phyloP scores from a whole-genome alignment of 345 rosid genomes.

The Sonneratia alba region DNA sequence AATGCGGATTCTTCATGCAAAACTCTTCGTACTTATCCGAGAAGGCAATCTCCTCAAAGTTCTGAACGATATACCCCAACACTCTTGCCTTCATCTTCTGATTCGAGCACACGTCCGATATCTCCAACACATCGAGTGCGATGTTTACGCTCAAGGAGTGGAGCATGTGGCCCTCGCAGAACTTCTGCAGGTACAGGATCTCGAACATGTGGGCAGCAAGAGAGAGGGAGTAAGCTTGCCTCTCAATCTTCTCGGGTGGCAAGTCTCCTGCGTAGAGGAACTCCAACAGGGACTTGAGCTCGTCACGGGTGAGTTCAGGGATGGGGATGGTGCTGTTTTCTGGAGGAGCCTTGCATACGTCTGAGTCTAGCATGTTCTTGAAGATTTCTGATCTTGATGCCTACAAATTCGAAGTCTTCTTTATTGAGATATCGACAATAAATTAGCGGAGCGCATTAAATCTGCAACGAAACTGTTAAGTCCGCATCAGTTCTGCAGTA shows the following conservation, averaged over 20 bases:
- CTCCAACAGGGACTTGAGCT: slow-evolving; percentile 63
- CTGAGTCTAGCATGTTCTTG: slow-evolving; percentile 60
- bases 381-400: slow-evolving; percentile 82
- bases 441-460: too few relatives aligned
- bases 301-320: slow-evolving; percentile 48
- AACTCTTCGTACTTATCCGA: slow-evolving; percentile 50
- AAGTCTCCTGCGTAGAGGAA: slow-evolving; percentile 71
- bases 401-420: slow-evolving; percentile 15
- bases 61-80: slow-evolving; percentile 40
- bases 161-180: slow-evolving; percentile 52
- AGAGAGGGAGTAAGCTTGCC: slow-evolving; percentile 43
- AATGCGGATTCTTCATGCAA: slow-evolving; percentile 42
- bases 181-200: slow-evolving; percentile 47
- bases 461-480: too few relatives aligned
- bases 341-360: slow-evolving; percentile 52
- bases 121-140: slow-evolving; percentile 54
- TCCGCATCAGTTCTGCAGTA: too few relatives aligned
- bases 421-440: too few relatives aligned
- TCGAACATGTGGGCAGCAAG: slow-evolving; percentile 72
- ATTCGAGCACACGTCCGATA: slow-evolving; percentile 49
- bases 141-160: slow-evolving; percentile 31
- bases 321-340: slow-evolving; percentile 38
- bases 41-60: slow-evolving; percentile 54
- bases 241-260: slow-evolving; percentile 34
- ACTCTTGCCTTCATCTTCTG: slow-evolving; percentile 41